Base-by-base conservation (phyloP, 202 grass and related monocot species). In the Dendrocalamus latiflorus region DNA sequence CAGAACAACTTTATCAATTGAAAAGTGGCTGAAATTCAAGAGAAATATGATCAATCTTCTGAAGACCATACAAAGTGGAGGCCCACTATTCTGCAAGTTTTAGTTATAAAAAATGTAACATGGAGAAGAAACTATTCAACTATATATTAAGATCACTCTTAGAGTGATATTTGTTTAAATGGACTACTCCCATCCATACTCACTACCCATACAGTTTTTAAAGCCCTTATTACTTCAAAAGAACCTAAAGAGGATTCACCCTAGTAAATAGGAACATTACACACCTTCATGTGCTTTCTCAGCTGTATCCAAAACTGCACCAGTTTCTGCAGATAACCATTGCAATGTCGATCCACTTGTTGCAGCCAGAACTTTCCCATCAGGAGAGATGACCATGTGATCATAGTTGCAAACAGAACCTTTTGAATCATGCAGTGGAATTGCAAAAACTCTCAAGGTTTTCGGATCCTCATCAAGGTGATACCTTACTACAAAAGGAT, bases 381-480 rank as follows among this genome's bases (percentile, higher is more conserved):
- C 80, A 63, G 96, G 93, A 55, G 93, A 94, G 62, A 96, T 74
- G 68, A 75, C 89, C 81, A 96, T 92, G 78, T 96, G 91, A 68
- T 99, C 86, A 81, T 99, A 96, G 8, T 79, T 75, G 75, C 93
- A 91, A 81, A 82, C 56, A 53, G 84, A 77, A 62, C 89, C 97
- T 88, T 96, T 96, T 51, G 84, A 79, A 79, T 99, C 97, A 76
- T 88, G 85, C 42, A 96, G 84, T 63, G 91, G 93, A 77, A 99
- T 92, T 64, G 85, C 20, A 1, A 99, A 92, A 78, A 94, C 75
- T 93, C 81, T 94, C 79, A 96, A 76, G 64, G 93, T 92, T 86
- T 99, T 99, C 5, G 91, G 97, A 54, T 99, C 97, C 87, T 96
- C 97, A 26, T 96, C 97, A 79, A 99, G 93, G 84, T 99, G 93